Evolutionary conservation across 495 filamentous ascomycete species (phyloP).

Genomic region (Neurospora discreta): DNA sequence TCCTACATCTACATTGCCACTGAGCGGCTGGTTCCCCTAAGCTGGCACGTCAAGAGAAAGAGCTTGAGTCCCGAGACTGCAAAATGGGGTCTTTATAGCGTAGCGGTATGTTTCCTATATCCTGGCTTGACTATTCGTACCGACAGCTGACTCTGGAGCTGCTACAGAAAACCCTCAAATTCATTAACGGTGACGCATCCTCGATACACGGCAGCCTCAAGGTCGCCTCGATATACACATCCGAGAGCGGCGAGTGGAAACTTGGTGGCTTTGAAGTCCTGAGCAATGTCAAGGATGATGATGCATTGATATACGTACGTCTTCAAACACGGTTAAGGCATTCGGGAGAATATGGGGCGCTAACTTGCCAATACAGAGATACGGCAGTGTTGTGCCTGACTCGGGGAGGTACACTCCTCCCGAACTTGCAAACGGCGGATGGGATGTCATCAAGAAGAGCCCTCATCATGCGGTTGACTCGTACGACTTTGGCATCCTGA

Average conservation of each 20-base stretch:
- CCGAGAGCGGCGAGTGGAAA: conserved; percentile 97
- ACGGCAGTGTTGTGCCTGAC: conserved; percentile 78
- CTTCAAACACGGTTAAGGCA: not conserved
- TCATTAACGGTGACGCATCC: conserved; percentile 86
- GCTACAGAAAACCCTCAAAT: conserved; percentile 73
- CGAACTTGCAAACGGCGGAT: conserved; percentile 74
- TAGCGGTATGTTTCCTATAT: conserved; percentile 52
- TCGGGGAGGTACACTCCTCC: conserved; percentile 71
- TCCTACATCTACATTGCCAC: conserved; percentile 90
- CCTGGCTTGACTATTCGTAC: not conserved
- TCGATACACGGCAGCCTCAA: conserved; percentile 82
- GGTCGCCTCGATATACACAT: conserved; percentile 75
- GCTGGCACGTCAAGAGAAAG: conserved; percentile 77
- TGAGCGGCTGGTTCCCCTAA: conserved; percentile 72
- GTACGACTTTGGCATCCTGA: conserved; percentile 71
- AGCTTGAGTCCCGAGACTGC: conserved; percentile 76
- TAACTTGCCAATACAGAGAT: conserved; percentile 42
- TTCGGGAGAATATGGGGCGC: not conserved
- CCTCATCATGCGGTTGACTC: conserved; percentile 76
- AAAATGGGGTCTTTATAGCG: conserved; percentile 85
- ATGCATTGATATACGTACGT: conserved; percentile 75
- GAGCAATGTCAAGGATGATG: conserved; percentile 91
- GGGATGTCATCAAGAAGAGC: conserved; percentile 76
- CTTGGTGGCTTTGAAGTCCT: conserved; percentile 85
- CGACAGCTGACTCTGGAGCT: conserved; percentile 4